Evolutionary conservation across 805 yeast genomes (phyloP), one percentile per base, ranked within the genome.

Genomic region (Cyberlindnera japonica): DNA sequence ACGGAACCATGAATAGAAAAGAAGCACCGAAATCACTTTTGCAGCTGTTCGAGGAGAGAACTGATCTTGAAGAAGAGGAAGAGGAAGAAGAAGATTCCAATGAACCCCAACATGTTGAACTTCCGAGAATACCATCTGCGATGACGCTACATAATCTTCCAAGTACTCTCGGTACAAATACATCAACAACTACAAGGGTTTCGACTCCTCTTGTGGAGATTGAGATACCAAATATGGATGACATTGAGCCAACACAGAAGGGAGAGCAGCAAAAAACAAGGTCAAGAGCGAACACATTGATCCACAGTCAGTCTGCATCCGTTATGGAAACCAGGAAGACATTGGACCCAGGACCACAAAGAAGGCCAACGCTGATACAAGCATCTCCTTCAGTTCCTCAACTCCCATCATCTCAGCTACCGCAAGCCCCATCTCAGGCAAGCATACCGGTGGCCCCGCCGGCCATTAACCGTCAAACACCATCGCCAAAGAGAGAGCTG

Each of bases 11-110:
- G 18, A 54, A 62, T 5, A 60, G 60, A 26, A 65, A 68, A 33
- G 81, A 74, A 29, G 81, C 87, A 0, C 95, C 95, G 1, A 79
- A 77, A 56, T 82, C 93, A 3, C 64, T 88, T 23, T 62, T 81
- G 43, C 79, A 79, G 56, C 61, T 88, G 20, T 87, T 87, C 57
- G 88, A 82, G 49, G 79, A 76, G 20, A 63, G 56, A 10, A 68
- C 61, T 18, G 63, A 56, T 10, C 61, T 55, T 3, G 63, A 57
- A 6, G 56, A 54, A 6, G 58, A 48, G 18, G 55, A 48, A 15
- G 47, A 47, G 5, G 55, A 47, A 10, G 44, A 44, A 4, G 33
- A 15, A 7, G 22, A 19, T 20, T 10, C 18, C 6, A 19, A 20
- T 13, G 30, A 27, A 13, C 6, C 6, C 12, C 30, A 27, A 14